Conservation (phyloP, 192 early-diverging fungal genomes). For the Cladochytrium replicatum region DNA sequence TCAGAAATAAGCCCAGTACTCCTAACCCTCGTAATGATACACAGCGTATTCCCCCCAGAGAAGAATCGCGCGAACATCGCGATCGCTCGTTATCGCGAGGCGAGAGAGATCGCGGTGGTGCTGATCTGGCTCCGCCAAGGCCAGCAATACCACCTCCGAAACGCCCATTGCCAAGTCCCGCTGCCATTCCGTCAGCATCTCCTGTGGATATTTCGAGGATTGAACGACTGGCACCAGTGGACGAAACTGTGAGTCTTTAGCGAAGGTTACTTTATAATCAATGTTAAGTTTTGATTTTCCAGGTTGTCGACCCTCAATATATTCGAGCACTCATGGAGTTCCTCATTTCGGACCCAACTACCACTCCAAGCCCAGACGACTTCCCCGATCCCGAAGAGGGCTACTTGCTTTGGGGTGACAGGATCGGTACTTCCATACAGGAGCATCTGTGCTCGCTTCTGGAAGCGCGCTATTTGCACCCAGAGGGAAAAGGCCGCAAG, state of each 20-base stretch:
- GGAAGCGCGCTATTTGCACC: neutral
- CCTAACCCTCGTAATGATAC: too few species aligned
- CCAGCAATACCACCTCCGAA: too few species aligned
- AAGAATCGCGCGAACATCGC: too few species aligned
- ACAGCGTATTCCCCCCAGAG: too few species aligned
- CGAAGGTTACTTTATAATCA: neutral
- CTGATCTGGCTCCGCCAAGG: too few species aligned
- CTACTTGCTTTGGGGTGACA: neutral
- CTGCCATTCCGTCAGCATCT: too few species aligned
- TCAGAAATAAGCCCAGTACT: too few species aligned
- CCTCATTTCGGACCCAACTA: neutral
- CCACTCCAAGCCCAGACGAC: constrained; percentile 3
- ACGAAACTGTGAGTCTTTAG: neutral
- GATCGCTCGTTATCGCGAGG: too few species aligned
- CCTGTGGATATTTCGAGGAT: too few species aligned
- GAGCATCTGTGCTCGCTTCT: neutral
- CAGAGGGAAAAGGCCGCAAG: constrained; percentile 1
- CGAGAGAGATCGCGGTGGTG: too few species aligned
- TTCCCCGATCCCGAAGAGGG: neutral
- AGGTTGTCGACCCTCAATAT: neutral
- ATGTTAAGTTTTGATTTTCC: neutral
- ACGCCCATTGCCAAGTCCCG: too few species aligned
- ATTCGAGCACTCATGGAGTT: neutral
- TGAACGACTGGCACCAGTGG: neutral
- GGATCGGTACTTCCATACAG: neutral